Base-by-base conservation (phyloP, 306 rosid species). In the Urtica urens region DNA sequence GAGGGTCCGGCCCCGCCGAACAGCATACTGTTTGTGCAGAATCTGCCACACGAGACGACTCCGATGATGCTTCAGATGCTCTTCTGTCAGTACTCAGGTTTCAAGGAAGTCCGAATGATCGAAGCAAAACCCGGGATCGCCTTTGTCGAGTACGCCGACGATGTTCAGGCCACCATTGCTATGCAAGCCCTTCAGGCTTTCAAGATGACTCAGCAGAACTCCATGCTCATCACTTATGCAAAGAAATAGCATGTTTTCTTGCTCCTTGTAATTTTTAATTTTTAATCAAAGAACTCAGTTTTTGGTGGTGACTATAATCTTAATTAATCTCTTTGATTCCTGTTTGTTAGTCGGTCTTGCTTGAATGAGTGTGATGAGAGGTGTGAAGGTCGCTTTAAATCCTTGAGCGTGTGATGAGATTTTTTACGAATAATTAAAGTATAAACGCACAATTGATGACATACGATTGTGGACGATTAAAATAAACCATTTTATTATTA, bases 1-100 rank as follows among this genome's bases (percentile, higher is more conserved):
- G 99, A 92, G 72, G 99, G 83, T 40, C 99, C 96, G 39, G 96
- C 99, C n/a, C 97, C 99, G 0, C 95, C 94, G 38, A 92, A 92
- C 65, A 92, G 72, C 72, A 92, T 92, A 58, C 81, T 92, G 57
- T 92, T 92, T 33, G 76, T 85, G 26, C 96, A 92, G 72, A 85
- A 82, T 72, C 96, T 85, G 57, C 96, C 99, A 17, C 78, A 74
- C 0, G 99, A 85, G 25, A 74, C 99, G 8, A 82, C 93, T 38
- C 84, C 99, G 17, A 76, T 80, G 93, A 85, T 92, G 99, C 79
- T 92, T 55, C 99, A 92, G 61, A 92, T 92, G 96, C 96, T 92
- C 34, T 88, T 85, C 74, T 87, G 74, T 51, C 99, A 92, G 46
- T 85, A 79, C 38, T 63, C 82, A 23, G 95, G 99, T 35, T 90